phyloP scores from a whole-genome alignment of 108 stramenopile species.

The Nitzschia palea region DNA sequence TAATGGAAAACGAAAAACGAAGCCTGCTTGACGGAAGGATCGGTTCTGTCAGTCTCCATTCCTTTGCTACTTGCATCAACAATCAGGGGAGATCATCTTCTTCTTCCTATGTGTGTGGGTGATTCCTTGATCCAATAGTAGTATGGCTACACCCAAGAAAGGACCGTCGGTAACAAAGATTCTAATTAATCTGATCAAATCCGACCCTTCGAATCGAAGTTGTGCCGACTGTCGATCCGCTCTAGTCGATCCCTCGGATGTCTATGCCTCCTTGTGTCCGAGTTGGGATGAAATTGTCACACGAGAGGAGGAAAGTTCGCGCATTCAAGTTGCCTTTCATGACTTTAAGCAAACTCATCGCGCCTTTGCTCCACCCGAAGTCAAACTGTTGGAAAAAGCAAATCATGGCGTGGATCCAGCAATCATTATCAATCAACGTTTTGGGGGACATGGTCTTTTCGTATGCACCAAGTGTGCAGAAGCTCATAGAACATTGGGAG shows the following conservation, averaged over 20 bases:
- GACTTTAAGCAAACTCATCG: conserved; percentile 37
- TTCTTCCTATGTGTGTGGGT: too few relatives aligned
- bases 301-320: not conserved
- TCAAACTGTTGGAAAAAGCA: not conserved
- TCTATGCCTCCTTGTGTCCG: conserved; percentile 46
- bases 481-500: conserved; percentile 48
- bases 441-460: conserved; percentile 58
- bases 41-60: too few relatives aligned
- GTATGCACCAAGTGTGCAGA: conserved; percentile 52
- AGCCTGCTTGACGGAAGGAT: too few relatives aligned
- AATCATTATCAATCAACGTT: conserved; percentile 19
- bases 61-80: too few relatives aligned
- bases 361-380: conserved; percentile 29
- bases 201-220: conserved; percentile 43
- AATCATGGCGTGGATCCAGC: conserved; percentile 34
- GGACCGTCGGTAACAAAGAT: conserved; percentile 36
- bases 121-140: too few relatives aligned
- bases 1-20: too few relatives aligned
- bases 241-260: conserved; percentile 49
- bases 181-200: conserved; percentile 27
- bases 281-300: conserved; percentile 1
- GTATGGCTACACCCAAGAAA: not conserved
- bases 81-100: too few relatives aligned
- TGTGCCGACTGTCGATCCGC: conserved; percentile 54
- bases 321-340: conserved; percentile 13